Conservation (phyloP, 2,329 filamentous ascomycete genomes). For the Aspergillus pseudoterreus region DNA sequence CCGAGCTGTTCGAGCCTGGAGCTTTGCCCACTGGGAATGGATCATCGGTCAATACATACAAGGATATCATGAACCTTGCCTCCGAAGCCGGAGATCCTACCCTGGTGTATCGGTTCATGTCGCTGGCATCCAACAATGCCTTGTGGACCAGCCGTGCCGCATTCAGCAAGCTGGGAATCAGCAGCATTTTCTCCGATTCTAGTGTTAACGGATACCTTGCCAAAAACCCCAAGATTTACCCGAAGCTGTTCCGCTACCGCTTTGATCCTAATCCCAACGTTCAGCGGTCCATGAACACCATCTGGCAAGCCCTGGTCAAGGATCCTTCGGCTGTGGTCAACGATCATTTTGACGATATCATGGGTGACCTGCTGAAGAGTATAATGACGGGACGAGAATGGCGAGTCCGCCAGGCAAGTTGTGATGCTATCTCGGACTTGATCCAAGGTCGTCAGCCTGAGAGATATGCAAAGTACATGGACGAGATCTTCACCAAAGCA, state of each 20-base stretch:
- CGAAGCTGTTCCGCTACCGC: conserved; percentile 88
- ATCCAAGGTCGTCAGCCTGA: conserved; percentile 73
- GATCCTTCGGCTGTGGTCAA: conserved; percentile 75
- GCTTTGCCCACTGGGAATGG: conserved; percentile 86
- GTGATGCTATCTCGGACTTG: conserved; percentile 81
- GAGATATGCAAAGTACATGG: conserved; percentile 79
- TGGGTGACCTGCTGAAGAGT: conserved; percentile 79
- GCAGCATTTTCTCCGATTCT: conserved; percentile 85
- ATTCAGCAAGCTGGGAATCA: conserved; percentile 89
- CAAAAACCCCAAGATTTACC: conserved; percentile 89
- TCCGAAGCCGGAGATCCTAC: conserved; percentile 94
- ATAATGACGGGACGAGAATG: conserved; percentile 82
- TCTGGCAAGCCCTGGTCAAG: conserved; percentile 95
- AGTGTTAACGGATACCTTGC: conserved; percentile 62
- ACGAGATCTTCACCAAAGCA: conserved; percentile 77
- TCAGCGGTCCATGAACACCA: conserved; percentile 92
- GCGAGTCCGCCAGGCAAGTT: conserved; percentile 89
- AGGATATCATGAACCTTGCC: conserved; percentile 93
- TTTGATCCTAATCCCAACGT: conserved; percentile 96
- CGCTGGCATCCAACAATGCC: conserved; percentile 87
- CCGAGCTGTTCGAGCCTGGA: conserved; percentile 88
- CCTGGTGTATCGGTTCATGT: conserved; percentile 98
- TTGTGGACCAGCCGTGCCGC: conserved; percentile 97
- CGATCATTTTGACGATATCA: conserved; percentile 79
- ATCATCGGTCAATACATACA: conserved; percentile 88